Evolutionary conservation across 1,139 yeast genomes (phyloP), one percentile per base, ranked within the genome.

Genomic region (Geotrichum candidum): DNA sequence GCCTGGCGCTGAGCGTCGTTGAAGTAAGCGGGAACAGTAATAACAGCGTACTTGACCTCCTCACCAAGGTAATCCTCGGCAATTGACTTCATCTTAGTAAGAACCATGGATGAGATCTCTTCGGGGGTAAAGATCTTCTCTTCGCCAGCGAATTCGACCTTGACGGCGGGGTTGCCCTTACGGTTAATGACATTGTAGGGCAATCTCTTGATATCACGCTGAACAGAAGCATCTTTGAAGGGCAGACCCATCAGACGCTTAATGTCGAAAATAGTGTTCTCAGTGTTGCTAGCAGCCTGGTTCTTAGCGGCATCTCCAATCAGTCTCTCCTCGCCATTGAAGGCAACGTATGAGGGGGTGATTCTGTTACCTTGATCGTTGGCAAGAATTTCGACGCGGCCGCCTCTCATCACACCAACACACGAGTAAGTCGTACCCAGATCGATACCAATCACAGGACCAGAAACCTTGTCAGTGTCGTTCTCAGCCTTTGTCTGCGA

Each of bases 311-410:
- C 96, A 82, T 92, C 97, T 85, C 98, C 98, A 76, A 92, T 90
- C 77, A 92, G 86, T 86, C 98, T 89, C 85, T 91, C 97, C 82
- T 89, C 92, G 77, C 88, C 87, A 76, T 96, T 90, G 90, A 91
- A 91, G 72, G 97, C 97, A 78, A 91, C 97, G 84, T 90, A 91
- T 69, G 97, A 91, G 77, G 97, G 97, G 74, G 97, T 91, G 77
- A 90, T 95, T 84, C 97, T 90, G 92, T 90, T 90, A 87, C 97
- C 97, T 85, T 91, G 97, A 82, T 91, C 97, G 84, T 91, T 90
- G 69, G 97, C 96, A 72, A 90, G 80, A 70, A 90, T 90, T 78
- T 90, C 97, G 63, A 91, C 96, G 73, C 90, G 86, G 68, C 96
- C 97, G 65, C 86, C 83, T 76, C 88, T 87, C 96, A 90, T 89